These are phyloP conservation scores for Papilionanthe hybrid DNA, from an alignment of 116 monocot species.

Conservation along the genomic window DNA sequence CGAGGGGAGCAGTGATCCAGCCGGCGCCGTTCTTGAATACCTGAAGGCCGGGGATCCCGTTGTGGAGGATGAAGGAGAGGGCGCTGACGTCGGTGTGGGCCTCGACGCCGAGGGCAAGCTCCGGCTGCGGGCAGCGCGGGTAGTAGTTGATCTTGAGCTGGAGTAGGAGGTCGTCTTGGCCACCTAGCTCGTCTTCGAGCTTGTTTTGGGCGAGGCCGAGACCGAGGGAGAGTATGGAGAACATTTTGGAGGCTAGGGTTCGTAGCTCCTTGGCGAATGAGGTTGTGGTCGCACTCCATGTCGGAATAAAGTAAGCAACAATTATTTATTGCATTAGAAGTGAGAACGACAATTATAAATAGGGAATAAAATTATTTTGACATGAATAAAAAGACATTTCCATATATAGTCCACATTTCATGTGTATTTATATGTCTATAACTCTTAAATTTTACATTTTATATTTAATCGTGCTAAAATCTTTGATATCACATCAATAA, in stretches of 20 bases:
- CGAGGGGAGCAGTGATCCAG: slow-evolving; percentile 60
- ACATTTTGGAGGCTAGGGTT: slow-evolving; percentile 41
- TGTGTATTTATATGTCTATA: too few relatives aligned
- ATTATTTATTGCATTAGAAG: neutral
- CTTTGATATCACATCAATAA: too few relatives aligned
- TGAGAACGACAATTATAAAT: too few relatives aligned
- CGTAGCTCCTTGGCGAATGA: slow-evolving; percentile 53
- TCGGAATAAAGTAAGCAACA: neutral
- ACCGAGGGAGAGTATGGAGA: slow-evolving; percentile 64
- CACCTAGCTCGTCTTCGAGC: slow-evolving; percentile 56
- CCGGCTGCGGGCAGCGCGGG: slow-evolving; percentile 80
- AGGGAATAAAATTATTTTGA: too few relatives aligned
- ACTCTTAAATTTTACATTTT: too few relatives aligned
- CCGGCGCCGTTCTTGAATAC: slow-evolving; percentile 31
- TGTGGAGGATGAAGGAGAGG: slow-evolving; percentile 77
- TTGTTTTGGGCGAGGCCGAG: slow-evolving; percentile 32
- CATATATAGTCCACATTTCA: too few relatives aligned
- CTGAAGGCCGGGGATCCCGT: slow-evolving; percentile 79
- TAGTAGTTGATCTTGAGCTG: slow-evolving; percentile 97
- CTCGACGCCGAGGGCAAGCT: slow-evolving; percentile 73
- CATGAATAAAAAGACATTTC: too few relatives aligned
- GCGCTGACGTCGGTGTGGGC: slow-evolving; percentile 84
- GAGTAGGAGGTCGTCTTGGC: slow-evolving; percentile 50
- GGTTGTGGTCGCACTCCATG: slow-evolving; percentile 44
- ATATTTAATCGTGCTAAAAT: too few relatives aligned